A percentile compares a stretch with the other conserved stretches of the same genome.
phyloP scores from a whole-genome alignment of 108 stramenopile species.

The Pelagomonas calceolata region DNA sequence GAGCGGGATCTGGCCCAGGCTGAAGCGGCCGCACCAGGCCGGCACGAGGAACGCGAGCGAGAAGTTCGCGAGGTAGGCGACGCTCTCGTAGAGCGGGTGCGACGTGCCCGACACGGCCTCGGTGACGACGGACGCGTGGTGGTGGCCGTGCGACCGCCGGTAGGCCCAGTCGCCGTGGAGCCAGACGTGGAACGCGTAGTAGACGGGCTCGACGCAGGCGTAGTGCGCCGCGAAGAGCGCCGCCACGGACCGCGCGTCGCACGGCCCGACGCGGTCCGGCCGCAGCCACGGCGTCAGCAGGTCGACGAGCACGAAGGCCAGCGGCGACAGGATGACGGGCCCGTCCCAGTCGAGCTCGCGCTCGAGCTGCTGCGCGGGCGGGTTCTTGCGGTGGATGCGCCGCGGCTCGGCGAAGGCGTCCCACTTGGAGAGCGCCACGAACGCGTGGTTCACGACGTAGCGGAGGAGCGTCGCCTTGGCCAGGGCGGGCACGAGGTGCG shows the following conservation, averaged over 20 bases:
- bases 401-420: background rate
- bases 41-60: background rate
- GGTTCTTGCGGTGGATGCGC: background rate
- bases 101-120: background rate
- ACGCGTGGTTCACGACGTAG: background rate
- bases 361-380: background rate
- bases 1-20: background rate
- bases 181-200: background rate
- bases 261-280: background rate
- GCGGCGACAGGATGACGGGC: background rate
- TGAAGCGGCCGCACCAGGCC: background rate
- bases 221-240: background rate
- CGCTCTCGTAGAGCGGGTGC: background rate
- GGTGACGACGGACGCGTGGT: background rate
- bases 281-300: background rate
- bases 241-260: background rate
- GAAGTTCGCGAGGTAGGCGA: background rate
- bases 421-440: background rate
- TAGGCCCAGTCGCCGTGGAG: background rate
- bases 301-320: background rate
- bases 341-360: background rate
- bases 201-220: background rate
- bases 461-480: background rate
- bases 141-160: background rate
- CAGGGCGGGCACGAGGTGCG: background rate